Percentiles rank a stretch among this genome's conserved stretches.
These are phyloP conservation scores for Lathyrus aphaca DNA, from an alignment of 306 rosid genomes.

Conservation along the genomic window DNA sequence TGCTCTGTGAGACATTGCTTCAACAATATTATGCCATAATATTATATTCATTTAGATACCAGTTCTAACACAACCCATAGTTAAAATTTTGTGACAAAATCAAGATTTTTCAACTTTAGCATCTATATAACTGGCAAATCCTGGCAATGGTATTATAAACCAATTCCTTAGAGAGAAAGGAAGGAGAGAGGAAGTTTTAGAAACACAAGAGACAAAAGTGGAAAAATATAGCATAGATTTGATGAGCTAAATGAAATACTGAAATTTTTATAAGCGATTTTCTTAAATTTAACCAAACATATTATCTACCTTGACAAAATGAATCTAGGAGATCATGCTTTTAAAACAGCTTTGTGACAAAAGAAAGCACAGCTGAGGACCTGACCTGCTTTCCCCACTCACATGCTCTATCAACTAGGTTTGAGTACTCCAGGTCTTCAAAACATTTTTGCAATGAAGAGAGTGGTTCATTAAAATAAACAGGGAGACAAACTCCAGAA, in stretches of 20 bases:
- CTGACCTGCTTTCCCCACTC: slow-evolving; percentile 99
- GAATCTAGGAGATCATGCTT: slow-evolving; percentile 49
- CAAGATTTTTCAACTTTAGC: background rate
- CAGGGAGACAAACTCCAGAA: slow-evolving; percentile 99
- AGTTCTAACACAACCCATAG: background rate
- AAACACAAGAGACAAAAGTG: slow-evolving; percentile 2
- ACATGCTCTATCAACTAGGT: slow-evolving; percentile 87
- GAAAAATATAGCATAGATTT: slow-evolving; percentile 12
- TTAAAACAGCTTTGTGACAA: slow-evolving; percentile 53
- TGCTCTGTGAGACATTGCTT: too few relatives aligned
- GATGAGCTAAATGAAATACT: slow-evolving; percentile 3
- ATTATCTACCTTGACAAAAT: slow-evolving; percentile 48
- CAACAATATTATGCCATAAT: too few relatives aligned
- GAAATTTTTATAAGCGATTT: slow-evolving; percentile 23
- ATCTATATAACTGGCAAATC: background rate
- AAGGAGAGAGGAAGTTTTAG: background rate
- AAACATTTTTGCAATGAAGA: slow-evolving; percentile 97
- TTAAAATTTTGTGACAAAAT: background rate
- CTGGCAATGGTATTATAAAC: slow-evolving; percentile 19
- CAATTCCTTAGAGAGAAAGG: background rate
- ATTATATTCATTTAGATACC: too few relatives aligned
- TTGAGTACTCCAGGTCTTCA: slow-evolving; percentile 96
- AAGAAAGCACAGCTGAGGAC: slow-evolving; percentile 53
- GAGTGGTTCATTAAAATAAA: slow-evolving; percentile 97
- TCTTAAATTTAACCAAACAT: slow-evolving; percentile 40